Conservation (phyloP, 1,139 yeast species). For the Candida sp. region DNA sequence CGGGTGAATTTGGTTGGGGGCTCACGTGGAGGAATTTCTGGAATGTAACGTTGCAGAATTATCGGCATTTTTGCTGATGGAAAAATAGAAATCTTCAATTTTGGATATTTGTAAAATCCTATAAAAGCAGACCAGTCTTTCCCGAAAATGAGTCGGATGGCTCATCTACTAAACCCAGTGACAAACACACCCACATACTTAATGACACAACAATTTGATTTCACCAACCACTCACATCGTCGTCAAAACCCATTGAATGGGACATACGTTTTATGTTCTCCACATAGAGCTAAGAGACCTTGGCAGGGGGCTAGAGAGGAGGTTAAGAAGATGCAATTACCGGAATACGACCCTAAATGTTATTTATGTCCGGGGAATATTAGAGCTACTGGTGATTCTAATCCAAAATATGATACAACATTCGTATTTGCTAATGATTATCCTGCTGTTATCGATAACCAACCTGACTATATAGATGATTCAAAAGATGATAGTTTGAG, state of each 20-base stretch:
- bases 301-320: constrained; percentile 79
- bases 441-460: constrained; percentile 63
- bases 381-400: constrained; percentile 62
- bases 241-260: constrained; percentile 66
- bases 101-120: background rate
- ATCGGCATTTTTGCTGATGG: background rate
- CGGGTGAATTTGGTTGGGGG: background rate
- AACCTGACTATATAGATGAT: constrained; percentile 39
- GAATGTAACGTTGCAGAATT: background rate
- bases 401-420: constrained; percentile 58
- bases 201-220: constrained; percentile 39
- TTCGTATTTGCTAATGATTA: constrained; percentile 66
- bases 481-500: constrained; percentile 21
- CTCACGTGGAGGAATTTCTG: background rate
- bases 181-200: constrained; percentile 16
- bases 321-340: constrained; percentile 38
- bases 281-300: constrained; percentile 76
- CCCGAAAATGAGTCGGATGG: constrained; percentile 10
- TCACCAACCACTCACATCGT: constrained; percentile 60
- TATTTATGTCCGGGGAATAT: constrained; percentile 73
- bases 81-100: background rate
- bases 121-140: background rate
- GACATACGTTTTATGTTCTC: constrained; percentile 67
- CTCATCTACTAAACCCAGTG: constrained; percentile 20
- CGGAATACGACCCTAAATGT: constrained; percentile 62